phyloP scores from a whole-genome alignment of 805 yeast species.

The Clavispora vitiphila region DNA sequence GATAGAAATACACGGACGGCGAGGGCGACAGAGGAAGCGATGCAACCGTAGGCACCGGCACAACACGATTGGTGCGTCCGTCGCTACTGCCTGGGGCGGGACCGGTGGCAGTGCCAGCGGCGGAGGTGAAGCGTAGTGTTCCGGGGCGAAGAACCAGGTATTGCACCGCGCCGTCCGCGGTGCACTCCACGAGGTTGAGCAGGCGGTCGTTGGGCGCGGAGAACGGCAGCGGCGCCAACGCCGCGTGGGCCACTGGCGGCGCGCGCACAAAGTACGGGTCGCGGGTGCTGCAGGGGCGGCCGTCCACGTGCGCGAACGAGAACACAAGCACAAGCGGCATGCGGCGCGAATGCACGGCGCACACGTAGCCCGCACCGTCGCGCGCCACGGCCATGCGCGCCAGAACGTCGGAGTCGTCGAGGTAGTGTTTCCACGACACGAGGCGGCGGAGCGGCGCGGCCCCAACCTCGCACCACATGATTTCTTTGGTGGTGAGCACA shows the following conservation, averaged over 20 bases:
- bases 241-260: neutral
- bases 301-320: conserved; percentile 29
- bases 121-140: neutral
- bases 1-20: neutral
- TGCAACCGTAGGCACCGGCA: neutral
- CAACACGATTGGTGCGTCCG: too few relatives aligned
- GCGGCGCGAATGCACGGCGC: conserved; percentile 25
- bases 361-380: conserved; percentile 8
- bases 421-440: conserved; percentile 70
- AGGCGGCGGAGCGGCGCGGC: conserved; percentile 36
- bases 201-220: neutral
- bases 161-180: neutral
- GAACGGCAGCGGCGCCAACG: neutral
- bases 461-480: conserved; percentile 44
- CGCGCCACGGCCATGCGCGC: conserved; percentile 30
- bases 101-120: too few relatives aligned
- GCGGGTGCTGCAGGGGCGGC: conserved; percentile 30
- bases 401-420: conserved; percentile 52
- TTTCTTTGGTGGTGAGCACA: conserved; percentile 61
- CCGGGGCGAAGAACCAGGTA: neutral
- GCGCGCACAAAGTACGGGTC: conserved; percentile 27
- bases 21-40: neutral
- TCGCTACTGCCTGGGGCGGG: too few relatives aligned
- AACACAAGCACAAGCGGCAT: conserved; percentile 27
- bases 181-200: conserved; percentile 1